A percentile compares a stretch with the other conserved stretches of the same genome.
These are phyloP conservation scores for Yamadazyma dushanensis DNA, from an alignment of 1,139 yeast species.

Conservation along the genomic window DNA sequence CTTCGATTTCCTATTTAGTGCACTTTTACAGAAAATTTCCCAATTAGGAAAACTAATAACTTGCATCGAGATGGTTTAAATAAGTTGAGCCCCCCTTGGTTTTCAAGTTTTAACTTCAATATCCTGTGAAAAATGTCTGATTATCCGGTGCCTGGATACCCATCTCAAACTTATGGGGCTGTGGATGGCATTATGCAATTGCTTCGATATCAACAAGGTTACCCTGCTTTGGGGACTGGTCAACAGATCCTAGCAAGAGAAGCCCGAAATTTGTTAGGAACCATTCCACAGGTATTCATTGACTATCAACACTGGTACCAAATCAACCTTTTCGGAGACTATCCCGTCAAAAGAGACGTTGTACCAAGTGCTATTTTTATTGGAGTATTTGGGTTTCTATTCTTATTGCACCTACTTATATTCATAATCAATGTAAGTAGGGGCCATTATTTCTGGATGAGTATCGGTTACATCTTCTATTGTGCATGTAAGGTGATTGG, in stretches of 20 bases:
- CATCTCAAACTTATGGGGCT: conserved; percentile 19
- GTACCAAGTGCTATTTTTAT: conserved; percentile 37
- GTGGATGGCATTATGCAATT: conserved; percentile 34
- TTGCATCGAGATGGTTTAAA: conserved; percentile 3
- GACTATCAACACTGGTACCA: conserved; percentile 15
- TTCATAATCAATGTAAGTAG: conserved; percentile 33
- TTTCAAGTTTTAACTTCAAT: too few relatives aligned
- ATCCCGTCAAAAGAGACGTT: conserved; percentile 30
- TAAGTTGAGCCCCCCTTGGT: not conserved
- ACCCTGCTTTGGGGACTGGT: conserved; percentile 20
- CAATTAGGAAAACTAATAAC: conserved; percentile 8
- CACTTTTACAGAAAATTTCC: not conserved
- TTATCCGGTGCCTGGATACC: conserved; percentile 12
- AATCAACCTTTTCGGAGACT: conserved; percentile 35
- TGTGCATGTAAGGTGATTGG: conserved; percentile 34
- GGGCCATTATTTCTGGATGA: conserved; percentile 41
- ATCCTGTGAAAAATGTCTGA: conserved; percentile 4
- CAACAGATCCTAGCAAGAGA: conserved; percentile 15
- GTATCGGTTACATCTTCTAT: conserved; percentile 34
- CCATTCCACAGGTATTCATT: conserved; percentile 15
- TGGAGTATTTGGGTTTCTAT: conserved; percentile 29
- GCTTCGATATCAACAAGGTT: conserved; percentile 24
- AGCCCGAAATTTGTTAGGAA: conserved; percentile 17
- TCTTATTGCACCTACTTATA: conserved; percentile 27
- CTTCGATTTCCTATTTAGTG: not conserved